Percentiles rank a stretch among this genome's conserved stretches.
phyloP scores from a whole-genome alignment of 495 filamentous ascomycete species.

The Pyrenula massariospora region DNA sequence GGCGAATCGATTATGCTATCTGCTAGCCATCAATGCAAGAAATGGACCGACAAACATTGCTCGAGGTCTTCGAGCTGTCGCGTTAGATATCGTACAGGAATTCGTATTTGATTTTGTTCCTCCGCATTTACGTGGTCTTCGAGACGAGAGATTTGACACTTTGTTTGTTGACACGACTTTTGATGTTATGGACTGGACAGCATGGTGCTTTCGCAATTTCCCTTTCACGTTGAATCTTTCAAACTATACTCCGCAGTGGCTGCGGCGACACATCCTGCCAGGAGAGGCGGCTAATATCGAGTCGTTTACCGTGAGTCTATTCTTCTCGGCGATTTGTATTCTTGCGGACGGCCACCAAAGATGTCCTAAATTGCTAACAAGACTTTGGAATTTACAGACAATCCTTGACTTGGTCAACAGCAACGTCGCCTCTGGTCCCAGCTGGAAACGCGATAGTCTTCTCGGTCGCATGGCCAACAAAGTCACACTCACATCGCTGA shows the following conservation, averaged over 20 bases:
- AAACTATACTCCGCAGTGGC: background rate
- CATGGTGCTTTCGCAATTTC: background rate
- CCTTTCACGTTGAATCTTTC: background rate
- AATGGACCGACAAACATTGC: background rate
- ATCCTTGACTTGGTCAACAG: background rate
- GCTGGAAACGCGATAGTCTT: background rate
- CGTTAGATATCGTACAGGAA: background rate
- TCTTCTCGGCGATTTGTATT: background rate
- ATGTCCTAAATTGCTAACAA: no score
- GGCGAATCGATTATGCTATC: background rate
- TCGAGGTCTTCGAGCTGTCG: background rate
- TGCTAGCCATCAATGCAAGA: slow-evolving; percentile 1
- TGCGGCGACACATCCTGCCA: background rate
- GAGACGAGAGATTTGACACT: background rate
- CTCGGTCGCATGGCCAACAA: background rate
- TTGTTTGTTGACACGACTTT: background rate
- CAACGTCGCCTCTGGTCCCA: background rate
- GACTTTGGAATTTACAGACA: no score
- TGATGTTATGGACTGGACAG: background rate
- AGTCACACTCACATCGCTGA: background rate
- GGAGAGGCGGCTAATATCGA: background rate
- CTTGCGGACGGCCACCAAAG: no score
- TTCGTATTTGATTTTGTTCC: background rate
- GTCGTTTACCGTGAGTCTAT: background rate
- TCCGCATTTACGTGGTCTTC: background rate